Conservation (phyloP, 495 filamentous ascomycete species). For the Xylaria curta region DNA sequence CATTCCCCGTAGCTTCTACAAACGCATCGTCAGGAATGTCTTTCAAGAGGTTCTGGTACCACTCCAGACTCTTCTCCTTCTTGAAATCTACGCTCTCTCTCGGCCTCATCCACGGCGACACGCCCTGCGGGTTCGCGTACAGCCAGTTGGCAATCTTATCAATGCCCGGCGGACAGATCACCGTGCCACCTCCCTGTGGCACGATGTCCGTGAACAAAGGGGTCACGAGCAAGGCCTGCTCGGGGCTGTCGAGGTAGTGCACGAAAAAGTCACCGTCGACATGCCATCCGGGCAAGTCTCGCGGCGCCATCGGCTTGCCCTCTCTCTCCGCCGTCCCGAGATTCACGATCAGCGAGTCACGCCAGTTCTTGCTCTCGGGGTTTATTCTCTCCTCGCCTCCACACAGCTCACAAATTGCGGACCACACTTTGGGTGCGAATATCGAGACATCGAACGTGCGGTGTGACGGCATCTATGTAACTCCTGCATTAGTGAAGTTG, state of each 20-base stretch:
- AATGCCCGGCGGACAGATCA: conserved; percentile 67
- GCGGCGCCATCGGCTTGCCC: conserved; percentile 54
- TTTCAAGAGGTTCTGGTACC: conserved; percentile 60
- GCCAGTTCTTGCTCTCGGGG: conserved; percentile 61
- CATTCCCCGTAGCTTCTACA: conserved; percentile 67
- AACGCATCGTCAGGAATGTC: conserved; percentile 56
- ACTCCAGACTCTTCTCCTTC: conserved; percentile 53
- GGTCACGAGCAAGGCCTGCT: conserved; percentile 74
- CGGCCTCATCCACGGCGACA: conserved; percentile 69
- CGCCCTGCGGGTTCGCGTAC: conserved; percentile 70
- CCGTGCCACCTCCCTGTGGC: conserved; percentile 69
- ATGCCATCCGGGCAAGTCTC: conserved; percentile 69
- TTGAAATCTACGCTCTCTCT: conserved; percentile 50
- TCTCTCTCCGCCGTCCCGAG: conserved; percentile 65
- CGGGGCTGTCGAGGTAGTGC: conserved; percentile 75
- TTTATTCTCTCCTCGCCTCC: conserved; percentile 67
- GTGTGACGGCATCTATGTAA: conserved; percentile 66
- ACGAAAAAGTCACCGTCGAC: conserved; percentile 81
- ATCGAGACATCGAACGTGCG: conserved; percentile 56
- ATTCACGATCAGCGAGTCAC: conserved; percentile 76
- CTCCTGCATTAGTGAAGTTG: background rate
- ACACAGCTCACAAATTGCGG: conserved; percentile 72
- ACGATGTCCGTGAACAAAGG: conserved; percentile 72
- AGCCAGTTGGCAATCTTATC: conserved; percentile 63
- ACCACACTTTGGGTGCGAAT: conserved; percentile 73